phyloP scores from a whole-genome alignment of 2,329 filamentous ascomycete genomes.

The Colletotrichum magnum region DNA sequence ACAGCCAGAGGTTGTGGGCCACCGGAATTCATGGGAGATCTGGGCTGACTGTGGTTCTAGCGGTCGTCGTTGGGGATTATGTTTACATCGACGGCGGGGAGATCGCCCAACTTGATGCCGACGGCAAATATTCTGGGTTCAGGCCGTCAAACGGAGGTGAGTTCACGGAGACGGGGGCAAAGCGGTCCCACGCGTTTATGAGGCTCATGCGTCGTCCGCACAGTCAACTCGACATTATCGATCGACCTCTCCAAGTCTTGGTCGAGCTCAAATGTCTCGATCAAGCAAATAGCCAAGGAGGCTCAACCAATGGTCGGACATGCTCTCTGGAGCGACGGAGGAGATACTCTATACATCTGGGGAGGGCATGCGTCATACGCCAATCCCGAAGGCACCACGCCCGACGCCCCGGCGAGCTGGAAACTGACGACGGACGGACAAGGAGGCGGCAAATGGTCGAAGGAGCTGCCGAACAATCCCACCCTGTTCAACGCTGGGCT shows the following conservation, averaged over 20 bases:
- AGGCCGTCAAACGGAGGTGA: too few species aligned
- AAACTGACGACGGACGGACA: conserved; percentile 12
- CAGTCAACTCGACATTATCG: not conserved
- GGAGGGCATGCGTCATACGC: too few species aligned
- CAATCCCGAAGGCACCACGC: too few species aligned
- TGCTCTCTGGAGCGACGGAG: not conserved
- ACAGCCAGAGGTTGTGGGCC: not conserved
- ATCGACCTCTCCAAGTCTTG: not conserved
- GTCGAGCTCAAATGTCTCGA: not conserved
- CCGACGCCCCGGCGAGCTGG: conserved; percentile 3
- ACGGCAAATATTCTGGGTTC: not conserved
- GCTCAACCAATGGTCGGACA: not conserved
- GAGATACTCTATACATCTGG: not conserved
- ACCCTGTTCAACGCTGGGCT: not conserved
- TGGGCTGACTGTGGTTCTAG: not conserved
- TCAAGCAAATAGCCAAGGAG: not conserved
- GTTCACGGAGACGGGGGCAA: too few species aligned
- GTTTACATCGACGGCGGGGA: not conserved
- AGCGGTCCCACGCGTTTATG: too few species aligned
- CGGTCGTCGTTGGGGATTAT: not conserved
- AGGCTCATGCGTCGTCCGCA: not conserved
- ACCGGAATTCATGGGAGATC: not conserved
- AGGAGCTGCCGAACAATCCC: not conserved
- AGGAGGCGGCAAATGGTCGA: conserved; percentile 20
- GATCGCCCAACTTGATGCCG: not conserved